Percentiles rank a stretch among this genome's conserved stretches.
Evolutionary conservation across 2,329 filamentous ascomycete genomes (phyloP).

Genomic region (Triangularia setosa): DNA sequence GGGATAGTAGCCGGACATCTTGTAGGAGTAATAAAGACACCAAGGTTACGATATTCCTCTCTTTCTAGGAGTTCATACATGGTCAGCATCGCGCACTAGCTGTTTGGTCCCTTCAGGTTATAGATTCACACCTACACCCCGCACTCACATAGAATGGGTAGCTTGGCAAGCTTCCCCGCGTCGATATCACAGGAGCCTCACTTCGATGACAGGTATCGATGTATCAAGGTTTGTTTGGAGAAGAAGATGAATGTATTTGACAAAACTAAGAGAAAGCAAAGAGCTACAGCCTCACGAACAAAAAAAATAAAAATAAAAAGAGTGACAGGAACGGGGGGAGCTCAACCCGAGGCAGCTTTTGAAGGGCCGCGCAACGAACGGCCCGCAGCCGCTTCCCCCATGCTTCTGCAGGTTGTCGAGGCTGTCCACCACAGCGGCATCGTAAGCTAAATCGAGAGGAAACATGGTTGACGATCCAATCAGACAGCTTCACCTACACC

Average conservation of each 20-base stretch:
- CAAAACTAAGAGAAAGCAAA: background rate
- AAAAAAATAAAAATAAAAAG: too few species aligned
- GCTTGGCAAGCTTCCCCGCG: slow-evolving; percentile 8
- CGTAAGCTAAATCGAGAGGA: slow-evolving; percentile 19
- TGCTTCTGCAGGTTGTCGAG: slow-evolving; percentile 3
- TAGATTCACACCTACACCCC: slow-evolving; percentile 11
- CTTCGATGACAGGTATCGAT: background rate
- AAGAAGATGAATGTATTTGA: background rate
- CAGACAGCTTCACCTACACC: slow-evolving; percentile 7
- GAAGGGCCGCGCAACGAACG: slow-evolving; percentile 13
- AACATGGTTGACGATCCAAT: slow-evolving; percentile 12
- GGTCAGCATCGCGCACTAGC: background rate
- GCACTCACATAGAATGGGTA: slow-evolving; percentile 9
- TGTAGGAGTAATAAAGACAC: background rate
- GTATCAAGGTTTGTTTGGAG: background rate
- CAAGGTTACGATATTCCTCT: background rate
- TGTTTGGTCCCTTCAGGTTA: background rate
- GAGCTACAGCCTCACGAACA: background rate
- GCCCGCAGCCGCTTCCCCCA: slow-evolving; percentile 1
- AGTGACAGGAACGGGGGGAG: slow-evolving; percentile 3
- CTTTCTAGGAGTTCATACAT: background rate
- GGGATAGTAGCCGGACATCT: slow-evolving; percentile 27
- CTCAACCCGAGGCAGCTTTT: slow-evolving; percentile 5
- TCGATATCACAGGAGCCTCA: background rate
- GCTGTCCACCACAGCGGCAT: slow-evolving; percentile 2